Conservation (phyloP, 345 rosid genomes). For the Triadica sebifera region DNA sequence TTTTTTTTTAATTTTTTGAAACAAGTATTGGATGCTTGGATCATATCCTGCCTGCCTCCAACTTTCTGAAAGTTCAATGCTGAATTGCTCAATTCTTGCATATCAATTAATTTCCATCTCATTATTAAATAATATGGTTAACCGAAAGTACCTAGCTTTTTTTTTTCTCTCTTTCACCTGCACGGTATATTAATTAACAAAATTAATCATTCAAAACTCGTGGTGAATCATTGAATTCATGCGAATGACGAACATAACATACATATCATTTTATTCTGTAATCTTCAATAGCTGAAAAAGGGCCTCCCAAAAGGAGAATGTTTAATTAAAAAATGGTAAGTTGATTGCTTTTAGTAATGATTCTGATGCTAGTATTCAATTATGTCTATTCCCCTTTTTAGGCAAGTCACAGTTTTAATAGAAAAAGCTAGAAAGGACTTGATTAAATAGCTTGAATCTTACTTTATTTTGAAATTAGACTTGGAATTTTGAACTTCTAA, state of each 20-base stretch:
- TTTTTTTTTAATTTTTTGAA: neutral
- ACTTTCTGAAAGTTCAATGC: neutral
- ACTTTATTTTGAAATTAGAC: no score
- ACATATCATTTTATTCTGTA: constrained; percentile 2
- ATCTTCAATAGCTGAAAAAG: neutral
- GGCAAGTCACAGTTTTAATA: neutral
- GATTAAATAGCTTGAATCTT: no score
- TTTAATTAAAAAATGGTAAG: neutral
- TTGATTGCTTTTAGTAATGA: neutral
- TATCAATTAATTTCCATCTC: no score
- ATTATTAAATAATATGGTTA: neutral
- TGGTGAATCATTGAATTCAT: constrained; percentile 3
- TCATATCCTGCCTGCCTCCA: constrained; percentile 20
- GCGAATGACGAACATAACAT: neutral
- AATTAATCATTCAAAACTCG: constrained; percentile 8
- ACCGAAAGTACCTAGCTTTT: neutral
- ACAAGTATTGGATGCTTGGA: constrained; percentile 22
- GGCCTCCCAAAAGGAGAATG: neutral
- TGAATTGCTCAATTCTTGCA: constrained; percentile 2
- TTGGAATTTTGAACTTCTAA: no score
- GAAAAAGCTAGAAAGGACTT: neutral
- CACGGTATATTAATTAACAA: neutral
- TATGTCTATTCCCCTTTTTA: no score
- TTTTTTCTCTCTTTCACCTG: neutral
- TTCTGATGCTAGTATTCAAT: neutral